phyloP scores from a whole-genome alignment of 345 rosid species.

The Luvunga scandens region DNA sequence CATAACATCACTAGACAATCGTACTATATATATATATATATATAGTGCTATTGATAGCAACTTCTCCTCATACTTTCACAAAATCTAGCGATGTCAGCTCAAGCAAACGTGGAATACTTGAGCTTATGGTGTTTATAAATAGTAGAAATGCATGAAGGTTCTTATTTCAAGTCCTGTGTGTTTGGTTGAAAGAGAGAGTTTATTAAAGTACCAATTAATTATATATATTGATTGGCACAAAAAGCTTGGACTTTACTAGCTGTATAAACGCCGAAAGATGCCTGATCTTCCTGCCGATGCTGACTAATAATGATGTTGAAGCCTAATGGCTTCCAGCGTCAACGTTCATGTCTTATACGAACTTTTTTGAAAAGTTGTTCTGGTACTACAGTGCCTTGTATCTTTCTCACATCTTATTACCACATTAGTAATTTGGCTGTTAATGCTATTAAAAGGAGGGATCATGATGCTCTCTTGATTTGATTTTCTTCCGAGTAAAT shows the following conservation, averaged over 20 bases:
- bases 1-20: too few species aligned
- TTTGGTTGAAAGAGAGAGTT: neutral
- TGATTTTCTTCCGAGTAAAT: too few species aligned
- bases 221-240: conserved; percentile 5
- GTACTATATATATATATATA: too few species aligned
- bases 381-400: conserved; percentile 9
- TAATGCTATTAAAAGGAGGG: neutral
- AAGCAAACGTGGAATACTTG: neutral
- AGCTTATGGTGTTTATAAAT: neutral
- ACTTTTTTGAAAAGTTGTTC: conserved; percentile 2
- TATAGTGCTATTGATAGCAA: neutral
- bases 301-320: conserved; percentile 19
- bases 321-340: conserved; percentile 32
- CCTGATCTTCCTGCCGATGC: neutral
- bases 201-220: conserved; percentile 12
- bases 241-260: neutral
- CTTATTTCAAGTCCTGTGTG: neutral
- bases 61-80: neutral
- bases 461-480: fast-evolving
- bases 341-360: conserved; percentile 22
- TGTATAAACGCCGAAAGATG: conserved; percentile 22
- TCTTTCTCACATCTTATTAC: neutral
- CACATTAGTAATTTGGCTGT: neutral
- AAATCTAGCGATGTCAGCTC: neutral
- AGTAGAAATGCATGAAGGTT: conserved; percentile 2